Evolutionary conservation across 305 asterid species (phyloP).

Genomic region (Solanum hybrid): DNA sequence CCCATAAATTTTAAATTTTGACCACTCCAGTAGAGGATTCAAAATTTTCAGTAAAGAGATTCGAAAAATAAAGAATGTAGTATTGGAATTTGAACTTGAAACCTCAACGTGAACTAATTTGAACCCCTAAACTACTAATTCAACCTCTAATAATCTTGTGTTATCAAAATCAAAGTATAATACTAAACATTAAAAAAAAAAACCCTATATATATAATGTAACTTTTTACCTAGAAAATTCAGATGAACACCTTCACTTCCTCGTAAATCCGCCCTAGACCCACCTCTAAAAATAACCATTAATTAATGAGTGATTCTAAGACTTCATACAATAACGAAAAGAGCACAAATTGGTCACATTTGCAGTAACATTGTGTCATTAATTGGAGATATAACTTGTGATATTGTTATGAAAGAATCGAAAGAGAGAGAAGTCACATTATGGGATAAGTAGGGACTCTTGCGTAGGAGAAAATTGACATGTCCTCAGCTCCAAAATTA

Average conservation of each 20-base stretch:
- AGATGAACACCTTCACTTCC: neutral
- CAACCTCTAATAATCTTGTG: neutral
- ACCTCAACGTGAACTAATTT: neutral
- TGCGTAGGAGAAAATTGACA: neutral
- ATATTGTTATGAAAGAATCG: neutral
- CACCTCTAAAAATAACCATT: neutral
- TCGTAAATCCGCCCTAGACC: neutral
- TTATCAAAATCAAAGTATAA: neutral
- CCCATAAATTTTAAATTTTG: neutral
- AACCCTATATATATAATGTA: neutral
- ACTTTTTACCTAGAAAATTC: neutral
- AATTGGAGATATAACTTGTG: neutral
- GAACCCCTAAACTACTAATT: neutral
- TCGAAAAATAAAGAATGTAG: neutral
- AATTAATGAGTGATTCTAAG: neutral
- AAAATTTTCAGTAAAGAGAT: neutral
- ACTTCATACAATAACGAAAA: neutral
- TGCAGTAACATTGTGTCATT: neutral
- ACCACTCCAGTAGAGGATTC: neutral
- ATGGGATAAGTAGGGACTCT: neutral
- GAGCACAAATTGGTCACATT: neutral
- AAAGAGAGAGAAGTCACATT: neutral
- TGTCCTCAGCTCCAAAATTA: neutral
- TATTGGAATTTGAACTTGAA: neutral
- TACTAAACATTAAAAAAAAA: neutral